Conservation (phyloP, 352 stramenopile genomes). For the Globisporangium recalcitrans region DNA sequence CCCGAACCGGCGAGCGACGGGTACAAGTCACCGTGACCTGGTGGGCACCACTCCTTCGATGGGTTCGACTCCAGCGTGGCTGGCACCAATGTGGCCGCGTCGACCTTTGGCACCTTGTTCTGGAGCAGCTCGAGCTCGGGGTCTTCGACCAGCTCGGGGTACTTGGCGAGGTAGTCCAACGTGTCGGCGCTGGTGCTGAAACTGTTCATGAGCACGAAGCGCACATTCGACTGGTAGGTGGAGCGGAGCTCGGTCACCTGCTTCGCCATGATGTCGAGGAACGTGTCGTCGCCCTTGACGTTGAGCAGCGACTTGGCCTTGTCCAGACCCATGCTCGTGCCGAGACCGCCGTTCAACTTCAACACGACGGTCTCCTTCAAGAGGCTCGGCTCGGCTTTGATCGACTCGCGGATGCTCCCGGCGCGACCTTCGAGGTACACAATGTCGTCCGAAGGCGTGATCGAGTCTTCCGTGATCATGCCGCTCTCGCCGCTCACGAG, state of each 20-base stretch:
- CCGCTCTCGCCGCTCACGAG: conserved; percentile 92
- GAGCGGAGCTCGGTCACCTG: conserved; percentile 93
- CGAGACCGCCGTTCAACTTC: conserved; percentile 84
- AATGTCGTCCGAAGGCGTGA: conserved; percentile 80
- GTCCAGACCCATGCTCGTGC: conserved; percentile 91
- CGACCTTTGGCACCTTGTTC: conserved; percentile 97
- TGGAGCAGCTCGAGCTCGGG: conserved; percentile 96
- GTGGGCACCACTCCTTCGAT: conserved; percentile 85
- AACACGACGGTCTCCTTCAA: conserved; percentile 86
- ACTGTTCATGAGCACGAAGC: conserved; percentile 89
- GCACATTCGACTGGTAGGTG: conserved; percentile 90
- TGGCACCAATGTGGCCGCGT: conserved; percentile 80
- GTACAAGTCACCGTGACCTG: conserved; percentile 83
- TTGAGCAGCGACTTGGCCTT: conserved; percentile 93
- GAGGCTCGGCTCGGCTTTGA: conserved; percentile 60
- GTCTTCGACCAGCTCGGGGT: conserved; percentile 89
- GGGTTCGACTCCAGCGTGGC: conserved; percentile 53
- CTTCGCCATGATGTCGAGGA: conserved; percentile 87
- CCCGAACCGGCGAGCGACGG: conserved; percentile 77
- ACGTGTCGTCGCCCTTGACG: conserved; percentile 94
- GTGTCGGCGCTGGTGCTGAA: conserved; percentile 86
- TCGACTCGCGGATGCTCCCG: conserved; percentile 67
- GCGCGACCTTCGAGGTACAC: conserved; percentile 77
- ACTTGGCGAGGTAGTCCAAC: conserved; percentile 85
- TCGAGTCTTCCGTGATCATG: conserved; percentile 95